phyloP scores from a whole-genome alignment of 106 monocot genomes.

The Platanthera zijinensis region DNA sequence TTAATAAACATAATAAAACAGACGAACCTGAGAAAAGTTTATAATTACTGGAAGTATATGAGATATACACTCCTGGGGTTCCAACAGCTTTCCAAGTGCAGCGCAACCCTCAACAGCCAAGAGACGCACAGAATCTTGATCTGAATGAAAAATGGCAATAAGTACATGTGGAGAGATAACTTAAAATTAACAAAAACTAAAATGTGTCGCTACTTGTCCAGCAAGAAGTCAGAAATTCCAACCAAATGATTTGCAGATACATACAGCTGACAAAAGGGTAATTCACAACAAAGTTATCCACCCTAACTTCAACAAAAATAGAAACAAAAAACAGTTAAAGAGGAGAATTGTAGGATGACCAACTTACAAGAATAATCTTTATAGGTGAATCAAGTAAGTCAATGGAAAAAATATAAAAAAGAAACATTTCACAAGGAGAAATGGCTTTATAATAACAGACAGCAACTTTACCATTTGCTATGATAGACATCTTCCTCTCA shows the following conservation, averaged over 20 bases:
- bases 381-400: neutral
- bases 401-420: neutral
- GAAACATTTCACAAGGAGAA: neutral
- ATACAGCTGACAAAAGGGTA: neutral
- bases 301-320: neutral
- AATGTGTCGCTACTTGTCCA: neutral
- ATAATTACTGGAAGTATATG: slow-evolving; percentile 87
- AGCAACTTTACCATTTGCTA: neutral
- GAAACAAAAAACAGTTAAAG: neutral
- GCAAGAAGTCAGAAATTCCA: neutral
- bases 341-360: neutral
- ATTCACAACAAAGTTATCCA: neutral
- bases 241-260: neutral
- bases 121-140: slow-evolving; percentile 91
- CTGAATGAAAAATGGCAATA: slow-evolving; percentile 25
- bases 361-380: neutral
- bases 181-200: neutral
- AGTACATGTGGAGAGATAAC: neutral
- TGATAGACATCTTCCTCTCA: no score
- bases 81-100: slow-evolving; percentile 82
- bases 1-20: neutral
- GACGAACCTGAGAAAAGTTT: slow-evolving; percentile 76
- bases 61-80: slow-evolving; percentile 84
- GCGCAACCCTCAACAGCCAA: slow-evolving; percentile 96
- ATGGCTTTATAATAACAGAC: neutral